Percentiles rank a stretch among this genome's conserved stretches.
These are phyloP conservation scores for Mucor lusitanicus DNA, from an alignment of 371 early-diverging fungal genomes.

Conservation along the genomic window DNA sequence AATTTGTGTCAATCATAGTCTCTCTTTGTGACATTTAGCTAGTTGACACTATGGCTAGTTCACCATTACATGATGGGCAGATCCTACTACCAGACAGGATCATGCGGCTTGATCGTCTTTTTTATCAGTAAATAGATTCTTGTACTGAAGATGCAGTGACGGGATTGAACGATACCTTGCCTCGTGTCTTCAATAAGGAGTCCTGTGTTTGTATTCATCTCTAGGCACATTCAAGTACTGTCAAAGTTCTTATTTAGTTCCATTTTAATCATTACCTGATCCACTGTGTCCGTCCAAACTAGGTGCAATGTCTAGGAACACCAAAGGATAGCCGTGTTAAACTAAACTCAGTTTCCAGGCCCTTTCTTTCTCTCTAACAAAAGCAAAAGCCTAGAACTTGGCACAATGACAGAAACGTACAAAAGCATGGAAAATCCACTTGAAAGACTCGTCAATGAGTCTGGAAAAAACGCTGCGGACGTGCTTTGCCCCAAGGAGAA, in stretches of 20 bases:
- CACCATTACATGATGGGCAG: background rate
- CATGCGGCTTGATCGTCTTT: background rate
- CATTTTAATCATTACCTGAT: background rate
- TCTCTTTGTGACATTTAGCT: background rate
- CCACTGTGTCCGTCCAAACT: background rate
- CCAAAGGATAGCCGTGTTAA: background rate
- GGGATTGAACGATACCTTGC: background rate
- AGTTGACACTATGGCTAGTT: background rate
- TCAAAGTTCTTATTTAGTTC: background rate
- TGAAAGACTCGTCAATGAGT: constrained; percentile 20
- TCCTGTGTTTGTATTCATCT: too few relatives aligned
- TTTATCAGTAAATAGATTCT: too few relatives aligned
- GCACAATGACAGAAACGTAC: constrained; percentile 12
- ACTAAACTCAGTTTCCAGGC: background rate
- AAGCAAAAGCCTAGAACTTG: background rate
- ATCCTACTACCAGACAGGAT: background rate
- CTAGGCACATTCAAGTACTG: too few relatives aligned
- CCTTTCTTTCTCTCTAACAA: background rate
- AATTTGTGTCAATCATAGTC: background rate
- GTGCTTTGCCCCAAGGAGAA: constrained; percentile 44
- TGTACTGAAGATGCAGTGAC: background rate
- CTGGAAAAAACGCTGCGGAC: constrained; percentile 34
- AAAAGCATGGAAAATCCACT: constrained; percentile 29
- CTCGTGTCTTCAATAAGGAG: too few relatives aligned
- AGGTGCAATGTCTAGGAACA: background rate